Evolutionary conservation across 208 protist species (phyloP).

Genomic region (Leishmania major): DNA sequence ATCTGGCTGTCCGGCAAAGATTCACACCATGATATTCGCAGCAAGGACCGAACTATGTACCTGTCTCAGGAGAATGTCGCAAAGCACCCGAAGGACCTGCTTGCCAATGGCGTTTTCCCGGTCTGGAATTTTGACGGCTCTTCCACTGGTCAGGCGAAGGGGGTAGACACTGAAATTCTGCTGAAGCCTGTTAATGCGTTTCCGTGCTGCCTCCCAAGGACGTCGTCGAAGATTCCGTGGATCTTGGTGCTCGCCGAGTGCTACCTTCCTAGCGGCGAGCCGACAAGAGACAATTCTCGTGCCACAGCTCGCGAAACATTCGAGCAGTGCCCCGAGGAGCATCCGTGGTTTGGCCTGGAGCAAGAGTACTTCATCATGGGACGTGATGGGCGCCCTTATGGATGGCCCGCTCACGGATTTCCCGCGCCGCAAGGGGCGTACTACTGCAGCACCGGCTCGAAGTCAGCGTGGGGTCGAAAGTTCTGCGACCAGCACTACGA

Average conservation of each 20-base stretch:
- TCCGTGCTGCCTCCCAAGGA: conserved; percentile 69
- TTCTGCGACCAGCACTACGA: conserved; percentile 86
- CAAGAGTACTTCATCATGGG: conserved; percentile 81
- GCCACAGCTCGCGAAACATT: conserved; percentile 85
- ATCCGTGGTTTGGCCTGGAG: conserved; percentile 90
- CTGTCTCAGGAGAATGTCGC: conserved; percentile 49
- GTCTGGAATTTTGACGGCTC: conserved; percentile 99
- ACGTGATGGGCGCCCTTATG: conserved; percentile 61
- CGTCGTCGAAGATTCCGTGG: conserved; percentile 83
- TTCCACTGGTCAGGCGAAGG: conserved; percentile 78
- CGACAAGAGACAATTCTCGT: conserved; percentile 93
- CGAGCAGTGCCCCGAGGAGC: conserved; percentile 68
- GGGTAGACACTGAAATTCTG: conserved; percentile 83
- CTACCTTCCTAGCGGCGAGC: conserved; percentile 89
- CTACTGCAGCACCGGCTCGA: conserved; percentile 93
- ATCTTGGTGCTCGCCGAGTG: conserved; percentile 92
- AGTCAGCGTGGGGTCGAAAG: conserved; percentile 84
- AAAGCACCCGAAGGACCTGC: conserved; percentile 72
- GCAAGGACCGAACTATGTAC: conserved; percentile 87
- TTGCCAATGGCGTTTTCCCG: conserved; percentile 80
- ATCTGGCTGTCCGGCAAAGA: conserved; percentile 87
- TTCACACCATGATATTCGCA: conserved; percentile 86
- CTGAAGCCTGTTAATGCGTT: conserved; percentile 91
- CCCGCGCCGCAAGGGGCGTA: conserved; percentile 96
- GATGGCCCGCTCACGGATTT: conserved; percentile 92